Base-by-base conservation (phyloP, 805 yeast genomes). In the Candida adriatica region DNA sequence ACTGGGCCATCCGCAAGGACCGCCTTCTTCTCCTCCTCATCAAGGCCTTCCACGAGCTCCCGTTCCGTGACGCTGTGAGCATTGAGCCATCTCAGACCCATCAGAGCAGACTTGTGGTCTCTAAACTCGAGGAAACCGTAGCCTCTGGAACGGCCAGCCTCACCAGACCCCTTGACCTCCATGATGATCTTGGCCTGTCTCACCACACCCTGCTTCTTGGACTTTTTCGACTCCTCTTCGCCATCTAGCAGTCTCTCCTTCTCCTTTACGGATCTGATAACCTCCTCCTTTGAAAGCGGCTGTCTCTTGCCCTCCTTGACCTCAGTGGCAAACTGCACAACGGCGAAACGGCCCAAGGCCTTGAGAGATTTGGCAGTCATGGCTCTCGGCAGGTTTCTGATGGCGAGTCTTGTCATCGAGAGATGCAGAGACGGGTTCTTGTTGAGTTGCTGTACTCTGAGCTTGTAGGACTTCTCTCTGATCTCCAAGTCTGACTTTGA, bases 1-100 rank as follows among this genome's bases (percentile, higher is more conserved):
- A 63, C 58, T n/a, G 40, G 40, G 7, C 73, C 73, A 28, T 79
- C 87, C 16, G 65, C 44, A 33, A 67, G 64, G 3, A 74, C 75
- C 7, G 55, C 29, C 45, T 75, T 74, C 54, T 64, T 62, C 49
- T 82, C 88, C 29, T 81, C 86, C 4, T 76, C 86, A 19, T 64
- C 61, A 36, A 81, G 54, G n/a, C 90, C 88, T 42, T 70, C 83
- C 14, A 69, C 37, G 24, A 86, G 70, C 56, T 88, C 96, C 8
- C 68, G 74, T 20, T 57, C 58, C 0, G 84, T 62, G 6, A 92
- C 95, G 50, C 74, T 79, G 53, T 90, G 96, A 6, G 95, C 95
- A 56, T 92, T 92, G 56, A 92, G 68, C 95, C 96, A 92, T 66
- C 98, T 76, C 35, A 92, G 71, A 2, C 94, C 96, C 96, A 87